These are phyloP conservation scores for Waltiozyma sp. DNA, from an alignment of 1,139 yeast genomes.

Conservation along the genomic window DNA sequence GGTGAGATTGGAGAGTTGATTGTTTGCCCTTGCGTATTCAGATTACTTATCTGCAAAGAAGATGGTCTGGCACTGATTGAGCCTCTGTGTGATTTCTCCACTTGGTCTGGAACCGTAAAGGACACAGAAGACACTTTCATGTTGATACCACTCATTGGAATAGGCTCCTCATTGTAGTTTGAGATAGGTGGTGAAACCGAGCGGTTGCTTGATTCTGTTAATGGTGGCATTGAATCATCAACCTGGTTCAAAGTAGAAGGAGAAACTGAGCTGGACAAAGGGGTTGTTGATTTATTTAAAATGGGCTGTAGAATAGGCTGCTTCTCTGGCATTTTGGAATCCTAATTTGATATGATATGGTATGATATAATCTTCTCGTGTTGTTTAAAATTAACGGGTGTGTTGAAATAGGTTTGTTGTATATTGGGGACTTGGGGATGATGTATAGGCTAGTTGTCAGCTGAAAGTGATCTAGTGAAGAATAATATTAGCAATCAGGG, in stretches of 20 bases:
- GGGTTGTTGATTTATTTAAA: conserved; percentile 9
- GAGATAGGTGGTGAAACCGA: neutral
- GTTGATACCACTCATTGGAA: neutral
- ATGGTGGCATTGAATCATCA: neutral
- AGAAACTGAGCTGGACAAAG: neutral
- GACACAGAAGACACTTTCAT: conserved; percentile 16
- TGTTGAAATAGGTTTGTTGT: too few species aligned
- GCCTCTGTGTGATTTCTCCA: conserved; percentile 33
- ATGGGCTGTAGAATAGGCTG: conserved; percentile 10
- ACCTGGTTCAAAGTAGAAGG: neutral
- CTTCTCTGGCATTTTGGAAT: neutral
- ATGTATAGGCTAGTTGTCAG: too few species aligned
- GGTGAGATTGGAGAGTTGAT: neutral
- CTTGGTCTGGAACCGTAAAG: conserved; percentile 23
- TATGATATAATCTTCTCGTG: too few species aligned
- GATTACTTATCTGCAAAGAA: conserved; percentile 16
- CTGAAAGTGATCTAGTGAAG: too few species aligned
- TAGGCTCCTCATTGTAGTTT: neutral
- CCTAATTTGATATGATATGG: too few species aligned
- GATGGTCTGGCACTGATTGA: conserved; percentile 37
- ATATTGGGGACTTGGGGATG: too few species aligned
- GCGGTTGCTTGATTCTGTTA: neutral
- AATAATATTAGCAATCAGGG: too few species aligned
- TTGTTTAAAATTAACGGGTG: too few species aligned
- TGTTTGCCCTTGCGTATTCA: conserved; percentile 1